Conservation (phyloP, 345 rosid species). For the Dipteronia dyeriana region DNA sequence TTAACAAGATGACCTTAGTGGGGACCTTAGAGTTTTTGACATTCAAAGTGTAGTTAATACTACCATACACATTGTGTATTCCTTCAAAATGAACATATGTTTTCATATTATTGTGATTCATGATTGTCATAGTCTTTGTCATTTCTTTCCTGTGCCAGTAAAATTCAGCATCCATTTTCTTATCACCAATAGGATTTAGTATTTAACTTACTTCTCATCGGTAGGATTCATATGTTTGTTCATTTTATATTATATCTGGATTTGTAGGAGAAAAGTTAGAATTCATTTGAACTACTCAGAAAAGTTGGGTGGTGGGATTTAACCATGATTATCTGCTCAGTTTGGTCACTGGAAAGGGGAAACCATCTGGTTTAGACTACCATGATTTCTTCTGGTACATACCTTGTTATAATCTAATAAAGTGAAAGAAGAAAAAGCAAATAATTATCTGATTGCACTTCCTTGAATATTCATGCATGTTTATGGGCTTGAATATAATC, state of each 20-base stretch:
- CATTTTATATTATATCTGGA: no score
- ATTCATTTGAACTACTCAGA: no score
- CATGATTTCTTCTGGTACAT: background rate
- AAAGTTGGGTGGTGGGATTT: background rate
- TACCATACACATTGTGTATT: background rate
- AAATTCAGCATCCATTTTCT: background rate
- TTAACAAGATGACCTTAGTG: background rate
- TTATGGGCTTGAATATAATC: no score
- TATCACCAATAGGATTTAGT: background rate
- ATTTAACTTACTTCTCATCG: no score
- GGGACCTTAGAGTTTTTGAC: background rate
- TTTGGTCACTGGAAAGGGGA: background rate
- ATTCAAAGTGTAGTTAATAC: background rate
- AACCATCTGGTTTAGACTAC: background rate
- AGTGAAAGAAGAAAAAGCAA: background rate
- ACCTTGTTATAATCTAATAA: background rate
- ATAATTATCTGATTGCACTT: background rate
- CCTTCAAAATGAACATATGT: background rate
- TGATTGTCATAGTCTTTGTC: background rate
- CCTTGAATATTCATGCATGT: no score
- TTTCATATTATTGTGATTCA: background rate
- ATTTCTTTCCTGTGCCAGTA: background rate
- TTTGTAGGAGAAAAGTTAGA: no score
- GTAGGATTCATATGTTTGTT: no score
- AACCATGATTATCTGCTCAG: background rate